Evolutionary conservation across 108 stramenopile genomes (phyloP).

Genomic region (Cyclotella cryptica): DNA sequence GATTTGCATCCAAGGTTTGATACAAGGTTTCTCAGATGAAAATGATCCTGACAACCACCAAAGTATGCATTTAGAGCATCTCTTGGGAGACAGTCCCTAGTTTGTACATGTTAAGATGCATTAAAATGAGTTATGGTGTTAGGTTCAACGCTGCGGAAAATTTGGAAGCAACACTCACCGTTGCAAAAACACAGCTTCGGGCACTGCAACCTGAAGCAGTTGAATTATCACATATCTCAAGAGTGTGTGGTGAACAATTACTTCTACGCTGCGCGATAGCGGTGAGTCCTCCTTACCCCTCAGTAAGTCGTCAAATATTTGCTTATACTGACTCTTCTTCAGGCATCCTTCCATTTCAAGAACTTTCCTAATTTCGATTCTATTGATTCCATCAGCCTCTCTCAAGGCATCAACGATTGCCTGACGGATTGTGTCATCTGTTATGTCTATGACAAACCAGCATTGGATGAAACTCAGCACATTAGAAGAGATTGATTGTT

Average conservation of each 20-base stretch:
- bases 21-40: slow-evolving; percentile 21
- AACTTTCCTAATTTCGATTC: slow-evolving; percentile 21
- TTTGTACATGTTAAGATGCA: not conserved
- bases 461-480: slow-evolving; percentile 6
- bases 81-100: slow-evolving; percentile 10
- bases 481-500: not conserved
- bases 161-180: slow-evolving; percentile 7
- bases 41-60: slow-evolving; percentile 29
- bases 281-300: not conserved
- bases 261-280: slow-evolving; percentile 5
- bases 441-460: slow-evolving; percentile 8
- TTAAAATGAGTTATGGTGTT: not conserved
- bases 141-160: no score
- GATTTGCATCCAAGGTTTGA: not conserved
- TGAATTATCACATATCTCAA: slow-evolving; percentile 2
- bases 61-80: slow-evolving; percentile 29
- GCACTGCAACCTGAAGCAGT: slow-evolving; percentile 13
- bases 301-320: not conserved
- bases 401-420: slow-evolving; percentile 3
- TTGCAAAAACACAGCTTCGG: slow-evolving; percentile 18
- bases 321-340: not conserved
- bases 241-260: not conserved
- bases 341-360: slow-evolving; percentile 3
- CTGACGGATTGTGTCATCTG: slow-evolving; percentile 7
- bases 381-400: slow-evolving; percentile 3